Evolutionary conservation across 148 eudicot genomes (phyloP).

Genomic region (Drosera capensis): DNA sequence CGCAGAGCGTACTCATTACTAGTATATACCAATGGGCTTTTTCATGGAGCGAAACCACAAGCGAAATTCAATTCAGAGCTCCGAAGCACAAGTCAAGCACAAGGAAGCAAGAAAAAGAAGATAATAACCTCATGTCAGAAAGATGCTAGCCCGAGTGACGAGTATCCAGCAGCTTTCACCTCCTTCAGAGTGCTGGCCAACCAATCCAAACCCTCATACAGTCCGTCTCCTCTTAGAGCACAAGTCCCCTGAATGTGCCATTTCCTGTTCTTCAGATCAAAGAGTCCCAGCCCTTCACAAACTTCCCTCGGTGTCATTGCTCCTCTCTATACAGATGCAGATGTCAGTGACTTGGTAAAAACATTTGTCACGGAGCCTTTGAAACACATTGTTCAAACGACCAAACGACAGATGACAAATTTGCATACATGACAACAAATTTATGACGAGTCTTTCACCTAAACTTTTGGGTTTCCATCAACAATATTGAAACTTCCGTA

Average conservation of each 20-base stretch:
- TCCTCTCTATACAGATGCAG: conserved; percentile 48
- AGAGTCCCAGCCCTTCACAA: conserved; percentile 84
- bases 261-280: conserved; percentile 79
- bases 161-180: conserved; percentile 71
- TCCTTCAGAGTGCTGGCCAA: conserved; percentile 87
- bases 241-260: conserved; percentile 99
- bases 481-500: too few species aligned
- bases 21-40: background rate
- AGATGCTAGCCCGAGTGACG: conserved; percentile 54
- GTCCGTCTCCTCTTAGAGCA: conserved; percentile 91
- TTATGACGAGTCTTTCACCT: too few species aligned
- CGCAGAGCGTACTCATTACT: too few species aligned
- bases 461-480: too few species aligned
- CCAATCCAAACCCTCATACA: conserved; percentile 97
- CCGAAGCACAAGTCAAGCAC: background rate
- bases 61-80: too few species aligned
- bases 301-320: conserved; percentile 97
- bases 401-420: too few species aligned
- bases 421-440: too few species aligned
- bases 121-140: conserved; percentile 25
- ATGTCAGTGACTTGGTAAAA: background rate
- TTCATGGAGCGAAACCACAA: too few species aligned
- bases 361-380: too few species aligned
- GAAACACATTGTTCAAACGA: too few species aligned
- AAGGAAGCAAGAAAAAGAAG: background rate